Conservation (phyloP, 495 filamentous ascomycete species). For the Choiromyces venosus region DNA sequence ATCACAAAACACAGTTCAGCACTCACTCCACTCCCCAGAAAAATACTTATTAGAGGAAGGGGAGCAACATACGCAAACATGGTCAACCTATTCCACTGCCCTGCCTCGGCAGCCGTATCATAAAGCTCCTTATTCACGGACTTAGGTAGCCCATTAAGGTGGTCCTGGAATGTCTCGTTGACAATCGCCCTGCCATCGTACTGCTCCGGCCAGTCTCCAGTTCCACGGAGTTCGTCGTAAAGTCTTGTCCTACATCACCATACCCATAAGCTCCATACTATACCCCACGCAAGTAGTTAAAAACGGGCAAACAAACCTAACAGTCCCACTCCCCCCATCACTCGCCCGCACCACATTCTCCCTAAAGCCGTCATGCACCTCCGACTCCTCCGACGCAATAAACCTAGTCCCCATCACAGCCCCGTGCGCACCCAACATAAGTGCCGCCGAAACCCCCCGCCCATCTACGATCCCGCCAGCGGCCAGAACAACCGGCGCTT, state of each 20-base stretch:
- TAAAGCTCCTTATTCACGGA: conserved; percentile 58
- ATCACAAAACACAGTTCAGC: neutral
- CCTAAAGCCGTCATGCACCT: conserved; percentile 56
- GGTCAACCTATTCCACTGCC: conserved; percentile 58
- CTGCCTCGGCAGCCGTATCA: conserved; percentile 51
- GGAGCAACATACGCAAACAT: conserved; percentile 55
- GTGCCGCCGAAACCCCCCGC: conserved; percentile 57
- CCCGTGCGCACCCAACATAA: conserved; percentile 63
- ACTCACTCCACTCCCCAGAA: neutral
- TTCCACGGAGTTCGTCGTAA: conserved; percentile 66
- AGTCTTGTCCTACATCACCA: conserved; percentile 50
- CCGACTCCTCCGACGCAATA: conserved; percentile 60
- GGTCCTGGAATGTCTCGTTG: conserved; percentile 58
- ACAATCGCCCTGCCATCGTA: conserved; percentile 60
- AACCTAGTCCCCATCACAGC: conserved; percentile 66
- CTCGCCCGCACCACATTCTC: conserved; percentile 55
- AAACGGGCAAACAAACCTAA: conserved; percentile 41
- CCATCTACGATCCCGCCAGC: conserved; percentile 70
- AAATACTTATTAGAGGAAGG: neutral
- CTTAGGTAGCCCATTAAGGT: conserved; percentile 52
- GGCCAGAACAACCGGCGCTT: conserved; percentile 56
- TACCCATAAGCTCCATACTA: neutral
- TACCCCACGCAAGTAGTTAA: neutral
- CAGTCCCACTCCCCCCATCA: conserved; percentile 61
- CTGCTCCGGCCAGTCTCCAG: conserved; percentile 59